phyloP scores from a whole-genome alignment of 116 monocot genomes.

The Posidonia oceanica region DNA sequence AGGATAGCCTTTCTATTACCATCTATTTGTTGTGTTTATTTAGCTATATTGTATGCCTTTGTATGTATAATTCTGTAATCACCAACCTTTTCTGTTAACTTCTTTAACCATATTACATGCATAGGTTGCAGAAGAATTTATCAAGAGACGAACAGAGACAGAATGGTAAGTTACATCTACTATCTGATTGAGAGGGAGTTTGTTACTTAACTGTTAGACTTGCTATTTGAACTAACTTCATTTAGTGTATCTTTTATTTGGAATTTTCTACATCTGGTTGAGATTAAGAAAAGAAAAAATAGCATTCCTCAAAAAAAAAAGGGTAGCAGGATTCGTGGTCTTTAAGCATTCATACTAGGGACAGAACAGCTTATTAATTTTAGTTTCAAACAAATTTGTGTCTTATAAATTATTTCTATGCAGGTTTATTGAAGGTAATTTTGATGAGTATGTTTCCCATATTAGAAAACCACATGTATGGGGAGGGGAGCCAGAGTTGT shows the following conservation, averaged over 20 bases:
- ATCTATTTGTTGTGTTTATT: neutral
- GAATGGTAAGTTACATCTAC: conserved; percentile 60
- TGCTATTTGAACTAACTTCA: neutral
- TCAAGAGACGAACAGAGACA: conserved; percentile 72
- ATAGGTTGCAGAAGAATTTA: conserved; percentile 91
- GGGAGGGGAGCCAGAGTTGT: conserved; percentile 94
- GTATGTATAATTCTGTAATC: neutral
- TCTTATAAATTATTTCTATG: neutral
- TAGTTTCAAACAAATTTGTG: neutral
- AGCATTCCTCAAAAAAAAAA: neutral
- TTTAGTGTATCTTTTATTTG: neutral
- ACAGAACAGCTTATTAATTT: too few species aligned
- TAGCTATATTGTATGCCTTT: neutral
- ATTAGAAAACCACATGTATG: conserved; percentile 93
- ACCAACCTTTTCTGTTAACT: neutral
- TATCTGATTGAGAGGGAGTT: neutral
- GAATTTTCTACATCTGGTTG: neutral
- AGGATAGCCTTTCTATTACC: too few species aligned
- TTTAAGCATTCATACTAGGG: too few species aligned
- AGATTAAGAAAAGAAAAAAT: neutral
- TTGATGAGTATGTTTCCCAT: conserved; percentile 71
- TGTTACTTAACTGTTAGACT: neutral
- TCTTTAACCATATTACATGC: neutral
- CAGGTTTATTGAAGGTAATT: conserved; percentile 97
- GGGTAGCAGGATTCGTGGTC: too few species aligned